Conservation (phyloP, 2,329 filamentous ascomycete species). For the Shiraia sp. region DNA sequence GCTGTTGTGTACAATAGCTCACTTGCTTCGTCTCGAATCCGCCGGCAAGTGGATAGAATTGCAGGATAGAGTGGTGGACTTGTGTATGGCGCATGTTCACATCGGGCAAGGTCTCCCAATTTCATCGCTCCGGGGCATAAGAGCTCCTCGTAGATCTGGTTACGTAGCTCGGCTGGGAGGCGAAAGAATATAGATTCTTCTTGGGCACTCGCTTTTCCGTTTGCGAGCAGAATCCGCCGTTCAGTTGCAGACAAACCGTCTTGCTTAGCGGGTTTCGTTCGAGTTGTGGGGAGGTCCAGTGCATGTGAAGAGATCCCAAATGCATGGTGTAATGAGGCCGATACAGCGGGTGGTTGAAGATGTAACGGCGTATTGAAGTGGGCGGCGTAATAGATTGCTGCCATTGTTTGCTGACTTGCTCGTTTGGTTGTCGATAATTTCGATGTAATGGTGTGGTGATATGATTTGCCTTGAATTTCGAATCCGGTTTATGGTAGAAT, state of each 20-base stretch:
- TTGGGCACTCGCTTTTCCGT: slow-evolving; percentile 11
- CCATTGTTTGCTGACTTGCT: slow-evolving; percentile 8
- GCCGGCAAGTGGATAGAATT: slow-evolving; percentile 48
- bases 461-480: too few relatives aligned
- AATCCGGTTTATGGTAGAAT: too few relatives aligned
- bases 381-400: slow-evolving; percentile 24
- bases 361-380: slow-evolving; percentile 19
- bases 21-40: slow-evolving; percentile 47
- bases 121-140: slow-evolving; percentile 31
- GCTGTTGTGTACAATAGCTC: slow-evolving; percentile 55
- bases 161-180: slow-evolving; percentile 64
- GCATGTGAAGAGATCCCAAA: slow-evolving; percentile 8
- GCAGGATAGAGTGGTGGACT: slow-evolving; percentile 38
- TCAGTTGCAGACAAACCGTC: slow-evolving; percentile 4
- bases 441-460: slow-evolving; percentile 6
- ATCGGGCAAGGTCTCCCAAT: slow-evolving; percentile 7
- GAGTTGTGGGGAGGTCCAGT: slow-evolving; percentile 8
- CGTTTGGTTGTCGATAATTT: slow-evolving; percentile 2
- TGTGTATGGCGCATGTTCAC: slow-evolving; percentile 9
- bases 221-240: slow-evolving; percentile 4
- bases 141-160: slow-evolving; percentile 58
- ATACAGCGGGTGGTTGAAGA: slow-evolving; percentile 6
- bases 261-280: slow-evolving; percentile 6
- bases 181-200: slow-evolving; percentile 39
- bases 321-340: slow-evolving; percentile 10